Evolutionary conservation across 1,139 yeast species (phyloP), one percentile per base, ranked within the genome.

Genomic region (Kodamaea arcana): DNA sequence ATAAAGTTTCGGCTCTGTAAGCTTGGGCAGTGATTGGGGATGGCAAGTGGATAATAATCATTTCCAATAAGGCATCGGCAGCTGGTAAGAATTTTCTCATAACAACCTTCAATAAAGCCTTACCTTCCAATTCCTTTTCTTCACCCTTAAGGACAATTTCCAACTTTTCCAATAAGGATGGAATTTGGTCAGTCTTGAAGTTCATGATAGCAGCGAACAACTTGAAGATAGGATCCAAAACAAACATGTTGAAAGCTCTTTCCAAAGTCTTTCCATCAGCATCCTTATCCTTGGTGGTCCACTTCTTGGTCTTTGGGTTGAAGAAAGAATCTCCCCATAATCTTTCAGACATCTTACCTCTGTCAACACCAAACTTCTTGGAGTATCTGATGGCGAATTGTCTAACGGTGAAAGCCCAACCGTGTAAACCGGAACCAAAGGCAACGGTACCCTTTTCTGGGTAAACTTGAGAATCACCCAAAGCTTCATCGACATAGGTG

Each of bases 31-130:
- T 90, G 65, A 88, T 94, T 74, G 98, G 98, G 55, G 98, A 92
- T 75, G 98, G 98, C 72, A 92, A 83, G 80, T 92, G 97, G 61
- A 92, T 76, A 64, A 90, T 83, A 75, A 92, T 88, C 98, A 92
- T 92, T 81, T 92, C 98, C 75, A 92, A 78, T 69, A 92, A 80
- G 63, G 98, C 98, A 66, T 92, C 98, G 60, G 98, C 97, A 72
- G 97, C 98, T 74, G 98, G 98, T 75, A 92, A 82, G 92, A 92
- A 92, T 78, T 92, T 92, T 79, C 94, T 87, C 98, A 92, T 92
- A 68, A 90, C 97, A 62, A 87, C 83, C 86, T 92, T 92, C 70
- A 92, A 83, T 62, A 92, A 80, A 58, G 96, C 95, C 83, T 92
- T 92, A 76, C 97, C 98, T 78, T 86, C 97, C 60, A 88, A 83